Percentiles rank a stretch among this genome's conserved stretches.
Evolutionary conservation across 2,329 filamentous ascomycete genomes (phyloP).

Genomic region (Lachnellula hyalina): DNA sequence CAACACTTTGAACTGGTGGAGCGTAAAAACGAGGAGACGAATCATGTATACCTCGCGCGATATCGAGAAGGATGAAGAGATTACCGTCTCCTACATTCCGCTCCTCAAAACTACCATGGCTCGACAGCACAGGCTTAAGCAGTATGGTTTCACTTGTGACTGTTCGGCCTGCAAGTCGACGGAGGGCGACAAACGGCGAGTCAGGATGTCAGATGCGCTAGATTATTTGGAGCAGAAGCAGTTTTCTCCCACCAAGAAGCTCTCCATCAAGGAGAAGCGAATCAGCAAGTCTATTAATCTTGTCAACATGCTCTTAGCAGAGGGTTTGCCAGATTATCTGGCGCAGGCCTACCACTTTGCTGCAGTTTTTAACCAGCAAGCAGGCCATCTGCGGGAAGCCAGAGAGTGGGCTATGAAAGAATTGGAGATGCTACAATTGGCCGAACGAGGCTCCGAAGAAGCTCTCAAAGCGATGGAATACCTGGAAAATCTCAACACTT

Average conservation of each 20-base stretch:
- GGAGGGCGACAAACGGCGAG: constrained; percentile 29
- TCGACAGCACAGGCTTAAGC: constrained; percentile 24
- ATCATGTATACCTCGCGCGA: constrained; percentile 33
- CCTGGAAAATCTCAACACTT: not conserved
- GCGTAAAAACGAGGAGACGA: constrained; percentile 25
- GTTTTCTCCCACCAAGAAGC: constrained; percentile 4
- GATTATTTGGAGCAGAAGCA: constrained; percentile 32
- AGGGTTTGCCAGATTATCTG: constrained; percentile 25
- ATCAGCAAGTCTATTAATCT: constrained; percentile 17
- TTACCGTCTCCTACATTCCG: constrained; percentile 34
- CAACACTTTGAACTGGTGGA: constrained; percentile 36
- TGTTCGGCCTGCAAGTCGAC: constrained; percentile 32
- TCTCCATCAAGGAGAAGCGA: constrained; percentile 9
- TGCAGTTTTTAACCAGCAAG: constrained; percentile 18
- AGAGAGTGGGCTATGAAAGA: constrained; percentile 23
- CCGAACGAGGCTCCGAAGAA: constrained; percentile 19
- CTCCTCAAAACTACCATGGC: constrained; percentile 18
- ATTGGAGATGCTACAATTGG: constrained; percentile 17
- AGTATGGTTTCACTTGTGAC: constrained; percentile 35
- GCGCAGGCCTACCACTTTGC: constrained; percentile 22
- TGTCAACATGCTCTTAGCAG: constrained; percentile 21
- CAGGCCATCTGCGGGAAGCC: constrained; percentile 13
- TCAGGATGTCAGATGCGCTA: constrained; percentile 30
- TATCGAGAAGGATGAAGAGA: constrained; percentile 33
- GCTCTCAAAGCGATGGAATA: not conserved